Evolutionary conservation across 2,329 filamentous ascomycete species (phyloP), one percentile per base, ranked within the genome.

Genomic region (Aspergillus proliferans): DNA sequence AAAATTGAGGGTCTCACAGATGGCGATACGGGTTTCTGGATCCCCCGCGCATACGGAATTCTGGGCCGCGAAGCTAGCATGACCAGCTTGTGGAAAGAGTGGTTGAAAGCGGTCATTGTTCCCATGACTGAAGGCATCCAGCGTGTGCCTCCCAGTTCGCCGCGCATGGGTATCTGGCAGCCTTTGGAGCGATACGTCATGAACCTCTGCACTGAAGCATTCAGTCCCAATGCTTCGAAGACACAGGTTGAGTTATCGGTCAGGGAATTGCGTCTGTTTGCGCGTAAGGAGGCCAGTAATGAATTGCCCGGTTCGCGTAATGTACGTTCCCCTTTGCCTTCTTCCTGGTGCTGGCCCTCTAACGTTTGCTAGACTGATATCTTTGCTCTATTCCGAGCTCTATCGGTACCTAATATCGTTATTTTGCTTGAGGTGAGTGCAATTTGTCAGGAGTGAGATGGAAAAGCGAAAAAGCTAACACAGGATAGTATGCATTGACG

Each of bases 11-110:
- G 93, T 18, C 76, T 98, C 53, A 97, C 92, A 0, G 88, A 94
- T 56, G 91, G 92, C 40, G 93, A 97, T 66, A 96, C 89, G 47
- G 93, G 92, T 2, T 84, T 97, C 52, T 98, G 93, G 93, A 90
- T 89, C 45, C 93, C 93, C 15, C 81, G 93, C 55, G 90, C 92
- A 1, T 98, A 95, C 64, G 93, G 93, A 50, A 85, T 98, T 53
- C 77, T 98, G 53, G 93, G 93, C 30, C 81, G 88, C 53, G 93
- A 98, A 65, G 78, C 79, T 10, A 85, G 83, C 52, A 81, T 94
- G 71, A 90, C 91, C 55, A 82, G 84, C 28, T 97, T 98, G 71
- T 98, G 92, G 91, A 97, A 97, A 69, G 93, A 98, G 67, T 98
- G 93, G 93, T 79, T 98, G 43, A 86, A 89, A 69, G 91, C 92